Evolutionary conservation across 495 filamentous ascomycete genomes (phyloP).

Genomic region (Annulohypoxylon moriforme): DNA sequence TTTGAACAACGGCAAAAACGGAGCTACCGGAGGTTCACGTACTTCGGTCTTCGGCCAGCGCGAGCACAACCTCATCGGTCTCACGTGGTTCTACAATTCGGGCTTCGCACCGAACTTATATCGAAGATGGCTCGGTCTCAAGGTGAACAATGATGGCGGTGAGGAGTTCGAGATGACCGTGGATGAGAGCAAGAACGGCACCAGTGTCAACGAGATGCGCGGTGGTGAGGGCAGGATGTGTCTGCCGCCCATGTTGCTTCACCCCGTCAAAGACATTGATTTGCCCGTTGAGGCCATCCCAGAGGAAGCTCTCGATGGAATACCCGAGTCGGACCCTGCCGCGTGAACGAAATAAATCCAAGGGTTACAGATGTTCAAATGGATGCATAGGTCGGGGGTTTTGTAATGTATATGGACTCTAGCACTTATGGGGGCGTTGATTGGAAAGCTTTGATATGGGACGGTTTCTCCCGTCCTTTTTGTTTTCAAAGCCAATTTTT

Average conservation of each 20-base stretch:
- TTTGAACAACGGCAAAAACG: conserved; percentile 87
- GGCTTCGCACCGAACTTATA: conserved; percentile 86
- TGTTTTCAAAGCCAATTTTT: conserved; percentile 4
- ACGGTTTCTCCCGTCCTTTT: not conserved
- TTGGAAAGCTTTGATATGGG: conserved; percentile 26
- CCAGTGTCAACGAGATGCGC: conserved; percentile 59
- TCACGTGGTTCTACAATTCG: conserved; percentile 95
- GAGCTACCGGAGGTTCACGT: conserved; percentile 76
- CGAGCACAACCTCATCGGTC: conserved; percentile 89
- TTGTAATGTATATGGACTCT: conserved; percentile 32
- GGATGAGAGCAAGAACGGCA: conserved; percentile 62
- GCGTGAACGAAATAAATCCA: conserved; percentile 19
- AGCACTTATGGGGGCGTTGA: conserved; percentile 43
- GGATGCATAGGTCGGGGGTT: conserved; percentile 30
- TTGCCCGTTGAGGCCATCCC: conserved; percentile 72
- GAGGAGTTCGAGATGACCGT: conserved; percentile 79
- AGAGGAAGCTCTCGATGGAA: conserved; percentile 45
- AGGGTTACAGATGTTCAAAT: not conserved
- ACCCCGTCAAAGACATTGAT: conserved; percentile 90
- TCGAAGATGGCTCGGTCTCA: conserved; percentile 85
- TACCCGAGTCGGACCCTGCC: conserved; percentile 54
- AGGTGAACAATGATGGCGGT: conserved; percentile 86
- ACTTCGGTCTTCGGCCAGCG: conserved; percentile 83
- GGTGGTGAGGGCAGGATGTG: conserved; percentile 88
- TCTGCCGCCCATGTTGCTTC: conserved; percentile 88